These are phyloP conservation scores for Fomitopsis pulvina DNA, from an alignment of 768 basidiomycete species.

Conservation along the genomic window DNA sequence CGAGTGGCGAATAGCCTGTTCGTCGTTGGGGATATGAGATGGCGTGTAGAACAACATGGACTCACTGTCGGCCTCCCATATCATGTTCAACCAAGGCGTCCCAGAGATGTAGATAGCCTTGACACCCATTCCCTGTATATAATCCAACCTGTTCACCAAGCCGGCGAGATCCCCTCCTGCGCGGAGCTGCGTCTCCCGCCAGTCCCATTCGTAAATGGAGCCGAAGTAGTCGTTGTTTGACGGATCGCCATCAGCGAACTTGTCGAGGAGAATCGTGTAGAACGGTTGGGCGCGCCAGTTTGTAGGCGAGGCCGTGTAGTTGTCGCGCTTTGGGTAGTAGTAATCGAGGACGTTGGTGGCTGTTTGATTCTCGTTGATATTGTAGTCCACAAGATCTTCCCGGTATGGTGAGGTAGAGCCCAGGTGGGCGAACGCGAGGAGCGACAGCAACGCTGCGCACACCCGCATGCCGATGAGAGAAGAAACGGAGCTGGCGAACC, in stretches of 20 bases:
- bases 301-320: constrained; percentile 69
- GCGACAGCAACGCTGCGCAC: constrained; percentile 33
- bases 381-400: constrained; percentile 61
- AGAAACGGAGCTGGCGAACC: neutral
- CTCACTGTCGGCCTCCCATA: constrained; percentile 96
- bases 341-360: constrained; percentile 66
- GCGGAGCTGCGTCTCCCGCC: constrained; percentile 83
- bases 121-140: constrained; percentile 86
- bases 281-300: constrained; percentile 85
- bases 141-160: constrained; percentile 69
- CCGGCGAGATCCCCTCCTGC: constrained; percentile 88
- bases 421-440: constrained; percentile 32
- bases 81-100: constrained; percentile 89
- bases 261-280: constrained; percentile 84
- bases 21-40: neutral
- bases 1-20: constrained; percentile 86
- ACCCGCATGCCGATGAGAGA: constrained; percentile 37
- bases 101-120: constrained; percentile 85
- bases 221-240: constrained; percentile 86
- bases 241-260: constrained; percentile 92
- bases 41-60: constrained; percentile 11
- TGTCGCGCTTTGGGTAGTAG: constrained; percentile 46
- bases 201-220: constrained; percentile 76
- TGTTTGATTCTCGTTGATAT: constrained; percentile 72
- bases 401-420: constrained; percentile 59